A percentile compares a stretch with the other conserved stretches of the same genome.
phyloP scores from a whole-genome alignment of 306 rosid genomes.

The Dalbergia oliveri region DNA sequence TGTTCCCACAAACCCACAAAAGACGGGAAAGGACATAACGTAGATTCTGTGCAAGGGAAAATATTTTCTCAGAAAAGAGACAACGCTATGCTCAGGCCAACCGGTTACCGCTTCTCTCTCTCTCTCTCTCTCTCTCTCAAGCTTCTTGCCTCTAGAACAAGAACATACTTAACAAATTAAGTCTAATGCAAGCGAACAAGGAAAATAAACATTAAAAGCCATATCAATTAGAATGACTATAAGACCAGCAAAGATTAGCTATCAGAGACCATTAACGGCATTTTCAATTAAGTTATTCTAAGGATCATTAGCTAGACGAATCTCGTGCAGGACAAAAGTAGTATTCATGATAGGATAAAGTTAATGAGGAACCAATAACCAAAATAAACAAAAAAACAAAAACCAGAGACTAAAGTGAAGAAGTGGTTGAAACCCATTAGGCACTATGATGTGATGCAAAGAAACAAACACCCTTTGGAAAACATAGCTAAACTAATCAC shows the following conservation, averaged over 20 bases:
- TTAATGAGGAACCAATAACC: neutral
- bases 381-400: neutral
- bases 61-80: slow-evolving; percentile 16
- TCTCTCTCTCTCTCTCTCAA: neutral
- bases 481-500: too few relatives aligned
- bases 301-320: neutral
- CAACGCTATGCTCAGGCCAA: slow-evolving; percentile 5
- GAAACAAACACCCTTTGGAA: too few relatives aligned
- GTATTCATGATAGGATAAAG: neutral
- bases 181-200: neutral
- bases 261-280: slow-evolving; percentile 7
- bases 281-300: neutral
- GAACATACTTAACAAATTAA: neutral
- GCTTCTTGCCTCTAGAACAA: neutral
- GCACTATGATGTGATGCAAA: neutral
- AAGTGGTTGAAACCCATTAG: slow-evolving; percentile 21
- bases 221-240: neutral
- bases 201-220: neutral
- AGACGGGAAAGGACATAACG: slow-evolving; percentile 44
- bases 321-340: neutral
- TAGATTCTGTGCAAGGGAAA: slow-evolving; percentile 35
- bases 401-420: slow-evolving; percentile 4
- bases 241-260: neutral
- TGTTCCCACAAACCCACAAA: slow-evolving; percentile 39
- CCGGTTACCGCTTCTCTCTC: neutral